phyloP scores from a whole-genome alignment of 805 yeast species.

The Ogataea haglerorum region DNA sequence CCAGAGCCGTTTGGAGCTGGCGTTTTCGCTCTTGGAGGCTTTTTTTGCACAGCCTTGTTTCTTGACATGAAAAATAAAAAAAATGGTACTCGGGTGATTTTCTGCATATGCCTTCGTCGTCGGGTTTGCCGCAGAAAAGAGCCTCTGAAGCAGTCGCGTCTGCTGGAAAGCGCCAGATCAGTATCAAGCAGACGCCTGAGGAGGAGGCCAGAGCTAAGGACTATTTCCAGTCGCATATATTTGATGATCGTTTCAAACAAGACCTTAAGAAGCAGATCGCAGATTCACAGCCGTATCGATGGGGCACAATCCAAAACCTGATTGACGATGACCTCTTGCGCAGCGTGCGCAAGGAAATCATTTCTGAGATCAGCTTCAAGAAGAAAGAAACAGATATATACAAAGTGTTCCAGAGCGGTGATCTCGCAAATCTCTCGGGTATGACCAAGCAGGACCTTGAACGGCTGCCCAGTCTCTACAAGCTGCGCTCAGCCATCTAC shows the following conservation, averaged over 20 bases:
- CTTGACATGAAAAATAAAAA: conserved; percentile 1
- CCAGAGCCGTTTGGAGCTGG: no score
- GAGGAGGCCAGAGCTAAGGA: conserved; percentile 32
- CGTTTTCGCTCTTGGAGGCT: no score
- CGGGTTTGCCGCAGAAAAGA: conserved; percentile 12
- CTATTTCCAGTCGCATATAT: conserved; percentile 31
- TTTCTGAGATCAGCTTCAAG: conserved; percentile 81
- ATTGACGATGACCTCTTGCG: conserved; percentile 75
- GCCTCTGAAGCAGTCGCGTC: background rate
- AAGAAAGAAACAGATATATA: conserved; percentile 96
- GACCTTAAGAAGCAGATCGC: conserved; percentile 42
- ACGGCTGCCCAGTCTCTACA: conserved; percentile 69
- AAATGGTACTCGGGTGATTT: background rate
- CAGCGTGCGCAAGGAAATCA: conserved; percentile 80
- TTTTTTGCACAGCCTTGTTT: conserved; percentile 3
- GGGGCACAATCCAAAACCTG: conserved; percentile 79
- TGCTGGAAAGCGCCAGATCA: conserved; percentile 18
- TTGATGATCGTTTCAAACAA: conserved; percentile 37
- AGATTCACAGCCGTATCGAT: conserved; percentile 72
- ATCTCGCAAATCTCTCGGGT: conserved; percentile 87
- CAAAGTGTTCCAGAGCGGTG: conserved; percentile 86
- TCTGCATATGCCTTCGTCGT: conserved; percentile 8
- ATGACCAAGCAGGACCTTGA: conserved; percentile 71
- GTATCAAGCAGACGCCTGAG: conserved; percentile 32
- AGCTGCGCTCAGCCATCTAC: conserved; percentile 82